These are phyloP conservation scores for Aspergillus piperis DNA, from an alignment of 2,329 filamentous ascomycete genomes.

Conservation along the genomic window DNA sequence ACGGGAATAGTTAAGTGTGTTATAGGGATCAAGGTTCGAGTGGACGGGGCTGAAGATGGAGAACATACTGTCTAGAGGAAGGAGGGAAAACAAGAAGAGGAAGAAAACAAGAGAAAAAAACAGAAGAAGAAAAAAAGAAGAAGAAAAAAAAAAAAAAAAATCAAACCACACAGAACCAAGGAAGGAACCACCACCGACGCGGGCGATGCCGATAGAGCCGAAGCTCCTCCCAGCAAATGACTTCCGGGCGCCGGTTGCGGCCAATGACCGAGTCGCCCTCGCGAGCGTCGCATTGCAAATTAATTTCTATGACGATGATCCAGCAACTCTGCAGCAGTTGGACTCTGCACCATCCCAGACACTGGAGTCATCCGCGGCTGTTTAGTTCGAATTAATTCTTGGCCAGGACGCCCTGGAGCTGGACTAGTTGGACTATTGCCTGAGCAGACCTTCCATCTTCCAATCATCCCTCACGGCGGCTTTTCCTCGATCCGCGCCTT, in stretches of 20 bases:
- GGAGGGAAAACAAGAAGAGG: neutral
- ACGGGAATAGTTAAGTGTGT: too few relatives aligned
- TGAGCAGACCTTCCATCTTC: conserved; percentile 10
- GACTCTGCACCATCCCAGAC: neutral
- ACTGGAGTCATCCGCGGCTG: conserved; percentile 8
- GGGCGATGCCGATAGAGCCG: conserved; percentile 18
- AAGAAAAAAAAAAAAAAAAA: neutral
- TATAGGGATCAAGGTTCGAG: too few relatives aligned
- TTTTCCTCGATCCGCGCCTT: conserved; percentile 20
- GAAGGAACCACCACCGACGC: neutral
- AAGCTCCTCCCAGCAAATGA: conserved; percentile 5
- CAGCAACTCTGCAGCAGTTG: neutral
- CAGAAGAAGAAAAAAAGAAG: neutral
- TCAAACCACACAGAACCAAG: neutral
- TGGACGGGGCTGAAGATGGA: too few relatives aligned
- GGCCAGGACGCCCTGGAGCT: neutral
- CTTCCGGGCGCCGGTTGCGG: conserved; percentile 6
- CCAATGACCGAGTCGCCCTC: conserved; percentile 11
- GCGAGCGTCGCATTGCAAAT: conserved; percentile 3
- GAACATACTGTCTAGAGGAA: too few relatives aligned
- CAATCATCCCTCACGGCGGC: conserved; percentile 10
- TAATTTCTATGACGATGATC: conserved; percentile 1
- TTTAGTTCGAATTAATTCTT: conserved; percentile 3
- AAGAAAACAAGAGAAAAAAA: neutral
- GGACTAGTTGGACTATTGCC: conserved; percentile 13